These are phyloP conservation scores for Lepidium campestre DNA, from an alignment of 441 rosid genomes.

Conservation along the genomic window DNA sequence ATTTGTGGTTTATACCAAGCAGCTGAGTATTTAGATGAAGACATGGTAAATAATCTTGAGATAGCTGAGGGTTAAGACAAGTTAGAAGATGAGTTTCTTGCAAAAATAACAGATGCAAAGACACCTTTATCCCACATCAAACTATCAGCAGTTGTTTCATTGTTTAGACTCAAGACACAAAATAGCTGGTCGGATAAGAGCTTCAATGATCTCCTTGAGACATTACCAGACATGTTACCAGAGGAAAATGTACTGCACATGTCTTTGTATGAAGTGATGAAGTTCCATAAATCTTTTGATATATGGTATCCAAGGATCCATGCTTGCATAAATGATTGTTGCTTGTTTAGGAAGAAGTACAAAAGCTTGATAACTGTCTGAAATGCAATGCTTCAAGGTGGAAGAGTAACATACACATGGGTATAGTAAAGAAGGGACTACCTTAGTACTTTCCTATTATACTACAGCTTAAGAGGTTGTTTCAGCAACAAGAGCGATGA, in stretches of 20 bases:
- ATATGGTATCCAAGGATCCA: background rate
- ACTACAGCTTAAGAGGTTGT: background rate
- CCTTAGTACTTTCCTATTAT: background rate
- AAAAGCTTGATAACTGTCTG: background rate
- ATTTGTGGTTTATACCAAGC: too few relatives aligned
- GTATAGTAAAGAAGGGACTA: background rate
- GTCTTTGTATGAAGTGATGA: background rate
- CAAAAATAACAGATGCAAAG: too few relatives aligned
- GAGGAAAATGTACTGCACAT: background rate
- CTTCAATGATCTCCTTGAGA: too few relatives aligned
- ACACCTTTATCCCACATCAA: too few relatives aligned
- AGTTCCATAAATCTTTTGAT: background rate
- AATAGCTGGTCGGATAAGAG: too few relatives aligned
- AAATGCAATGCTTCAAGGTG: background rate
- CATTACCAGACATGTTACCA: background rate
- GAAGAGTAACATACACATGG: background rate
- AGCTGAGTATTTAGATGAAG: too few relatives aligned
- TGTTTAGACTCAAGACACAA: too few relatives aligned
- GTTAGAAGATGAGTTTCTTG: too few relatives aligned
- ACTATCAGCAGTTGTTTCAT: too few relatives aligned
- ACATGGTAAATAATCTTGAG: too few relatives aligned
- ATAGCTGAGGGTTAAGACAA: too few relatives aligned
- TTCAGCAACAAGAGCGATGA: background rate
- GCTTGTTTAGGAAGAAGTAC: too few relatives aligned
- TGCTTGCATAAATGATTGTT: background rate